These are phyloP conservation scores for Syzygium oleosum DNA, from an alignment of 345 rosid species.

Conservation along the genomic window DNA sequence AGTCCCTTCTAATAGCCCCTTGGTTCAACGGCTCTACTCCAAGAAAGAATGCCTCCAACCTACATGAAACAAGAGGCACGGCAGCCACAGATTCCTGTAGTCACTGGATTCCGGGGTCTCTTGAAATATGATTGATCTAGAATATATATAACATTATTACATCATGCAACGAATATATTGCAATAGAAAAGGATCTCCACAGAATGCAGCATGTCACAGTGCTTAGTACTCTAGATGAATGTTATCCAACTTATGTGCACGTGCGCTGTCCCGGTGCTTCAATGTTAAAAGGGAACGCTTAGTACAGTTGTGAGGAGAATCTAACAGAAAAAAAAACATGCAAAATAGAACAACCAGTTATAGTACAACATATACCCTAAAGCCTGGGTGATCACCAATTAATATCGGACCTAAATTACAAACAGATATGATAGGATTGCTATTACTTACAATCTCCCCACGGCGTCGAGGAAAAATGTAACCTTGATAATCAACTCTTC, in stretches of 20 bases:
- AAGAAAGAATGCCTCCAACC: background rate
- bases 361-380: background rate
- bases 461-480: slow-evolving; percentile 70
- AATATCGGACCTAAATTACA: background rate
- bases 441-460: slow-evolving; percentile 62
- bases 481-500: slow-evolving; percentile 78
- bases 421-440: background rate
- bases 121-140: background rate
- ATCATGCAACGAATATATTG: background rate
- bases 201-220: background rate
- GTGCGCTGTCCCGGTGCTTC: background rate
- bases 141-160: background rate
- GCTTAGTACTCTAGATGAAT: background rate
- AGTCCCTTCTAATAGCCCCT: background rate
- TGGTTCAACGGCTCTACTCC: background rate
- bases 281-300: background rate
- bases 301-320: background rate
- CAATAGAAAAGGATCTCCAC: background rate
- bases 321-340: background rate
- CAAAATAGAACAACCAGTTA: background rate
- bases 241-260: background rate
- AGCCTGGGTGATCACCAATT: background rate
- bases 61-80: background rate
- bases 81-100: background rate
- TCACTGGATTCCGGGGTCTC: background rate